A percentile compares a stretch with the other conserved stretches of the same genome.
These are phyloP conservation scores for Solanum paucissectum DNA, from an alignment of 257 asterid genomes.

Conservation along the genomic window DNA sequence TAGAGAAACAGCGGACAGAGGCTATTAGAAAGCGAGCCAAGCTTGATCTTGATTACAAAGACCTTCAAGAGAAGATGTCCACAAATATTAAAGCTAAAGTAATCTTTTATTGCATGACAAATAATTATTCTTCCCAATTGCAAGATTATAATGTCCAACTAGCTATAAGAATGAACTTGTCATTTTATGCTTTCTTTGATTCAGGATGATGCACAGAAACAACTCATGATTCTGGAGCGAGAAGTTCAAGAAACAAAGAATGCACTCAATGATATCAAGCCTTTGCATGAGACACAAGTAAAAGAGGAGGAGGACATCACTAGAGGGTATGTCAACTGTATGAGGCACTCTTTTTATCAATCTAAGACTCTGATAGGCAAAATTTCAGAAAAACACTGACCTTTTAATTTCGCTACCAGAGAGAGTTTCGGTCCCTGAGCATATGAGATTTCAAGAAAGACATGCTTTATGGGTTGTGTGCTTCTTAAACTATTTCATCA, in stretches of 20 bases:
- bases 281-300: conserved; percentile 52
- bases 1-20: conserved; percentile 75
- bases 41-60: conserved; percentile 87
- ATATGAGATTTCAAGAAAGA: not conserved
- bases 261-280: conserved; percentile 53
- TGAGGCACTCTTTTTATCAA: not conserved
- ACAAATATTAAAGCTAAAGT: conserved; percentile 77
- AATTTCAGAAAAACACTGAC: not conserved
- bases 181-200: conserved; percentile 16
- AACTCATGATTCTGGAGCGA: conserved; percentile 65
- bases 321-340: conserved; percentile 48
- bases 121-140: not conserved
- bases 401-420: not conserved
- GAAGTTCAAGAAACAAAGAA: conserved; percentile 63
- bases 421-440: not conserved
- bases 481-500: not conserved
- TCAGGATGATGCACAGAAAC: conserved; percentile 80
- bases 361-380: not conserved
- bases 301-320: conserved; percentile 77
- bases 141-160: not conserved
- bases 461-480: not conserved
- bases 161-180: conserved; percentile 2
- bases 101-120: not conserved
- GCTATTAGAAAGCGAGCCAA: conserved; percentile 84
- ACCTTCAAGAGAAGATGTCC: conserved; percentile 70